Base-by-base conservation (phyloP, 1,139 yeast species). In the Starmera stellimalicola region DNA sequence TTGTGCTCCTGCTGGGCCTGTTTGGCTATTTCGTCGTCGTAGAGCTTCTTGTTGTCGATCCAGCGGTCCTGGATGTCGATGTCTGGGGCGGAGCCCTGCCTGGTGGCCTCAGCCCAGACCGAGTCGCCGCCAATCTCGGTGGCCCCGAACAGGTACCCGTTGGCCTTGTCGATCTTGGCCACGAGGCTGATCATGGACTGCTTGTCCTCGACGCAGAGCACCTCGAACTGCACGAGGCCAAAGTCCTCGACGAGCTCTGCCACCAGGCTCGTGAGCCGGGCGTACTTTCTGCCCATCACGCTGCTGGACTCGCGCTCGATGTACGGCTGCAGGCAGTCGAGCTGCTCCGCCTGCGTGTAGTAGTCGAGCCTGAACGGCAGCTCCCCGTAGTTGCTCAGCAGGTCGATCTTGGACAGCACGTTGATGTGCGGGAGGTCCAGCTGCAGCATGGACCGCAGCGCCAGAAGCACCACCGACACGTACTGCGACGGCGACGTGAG, bases 81-180 rank as follows among this genome's bases (percentile, higher is more conserved):
- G 29, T 55, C 54, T 16, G 47, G 52, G 31, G 53, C 45, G 3
- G 69, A 73, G 3, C 87, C 83, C 46, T 83, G 91, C 41, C 98
- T 68, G 1, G 91, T 72, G 0, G 96, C 95, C 47, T 88, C 95
- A 12, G 88, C 82, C 98, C 98, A 93, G 3, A 91, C 77, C 0
- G 93, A 73, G 53, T 93, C 99, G 14, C 97, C 97, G 4, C 96
- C 95, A 11, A 88, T 68, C 47, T 93, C 99, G 23, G 87, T 81
- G 3, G 87, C 63, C 0, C 99, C 99, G 62, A 84, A 87, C 45
- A 83, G 70, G 53, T 93, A 93, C 0, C 99, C 99, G 45, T 79
- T 83, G 2, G 96, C 93, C 52, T 82, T 85, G 52, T 93, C 99
- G 11, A 93, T 73, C 2, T 74, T 65, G 12, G 81, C 69, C 35